phyloP scores from a whole-genome alignment of 306 rosid species.

The Cicer bijugum region DNA sequence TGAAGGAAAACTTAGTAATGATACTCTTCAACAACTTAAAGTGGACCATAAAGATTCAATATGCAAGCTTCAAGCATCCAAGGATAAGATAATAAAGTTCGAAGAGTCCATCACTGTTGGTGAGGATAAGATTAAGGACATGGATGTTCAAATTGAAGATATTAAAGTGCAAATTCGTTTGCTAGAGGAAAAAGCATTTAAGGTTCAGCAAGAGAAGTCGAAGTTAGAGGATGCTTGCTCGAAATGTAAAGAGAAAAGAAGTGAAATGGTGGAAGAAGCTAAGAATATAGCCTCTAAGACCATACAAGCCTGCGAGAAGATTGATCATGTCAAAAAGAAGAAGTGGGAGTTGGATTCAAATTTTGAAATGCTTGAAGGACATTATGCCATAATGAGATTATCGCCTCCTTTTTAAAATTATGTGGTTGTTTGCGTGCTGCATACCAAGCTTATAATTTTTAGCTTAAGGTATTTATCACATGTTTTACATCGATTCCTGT shows the following conservation, averaged over 20 bases:
- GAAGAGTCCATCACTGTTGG: not conserved
- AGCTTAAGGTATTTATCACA: too few species aligned
- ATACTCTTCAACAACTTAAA: conserved; percentile 19
- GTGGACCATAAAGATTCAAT: not conserved
- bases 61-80: conserved; percentile 5
- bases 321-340: not conserved
- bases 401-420: not conserved
- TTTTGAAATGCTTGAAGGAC: not conserved
- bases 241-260: conserved; percentile 2
- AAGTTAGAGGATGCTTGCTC: conserved; percentile 12
- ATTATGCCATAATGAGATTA: not conserved
- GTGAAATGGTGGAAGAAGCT: not conserved
- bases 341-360: conserved; percentile 10
- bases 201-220: conserved; percentile 8
- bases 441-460: too few species aligned
- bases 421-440: too few species aligned
- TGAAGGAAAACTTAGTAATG: not conserved
- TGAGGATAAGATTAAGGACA: conserved; percentile 4
- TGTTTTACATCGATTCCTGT: too few species aligned
- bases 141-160: conserved; percentile 23
- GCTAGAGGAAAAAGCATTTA: not conserved
- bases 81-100: not conserved
- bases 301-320: not conserved
- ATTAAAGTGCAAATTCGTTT: not conserved
- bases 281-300: not conserved